Percentiles rank a stretch among this genome's conserved stretches.
phyloP scores from a whole-genome alignment of 192 early-diverging fungal species.

The Bifiguratus adelaidae region DNA sequence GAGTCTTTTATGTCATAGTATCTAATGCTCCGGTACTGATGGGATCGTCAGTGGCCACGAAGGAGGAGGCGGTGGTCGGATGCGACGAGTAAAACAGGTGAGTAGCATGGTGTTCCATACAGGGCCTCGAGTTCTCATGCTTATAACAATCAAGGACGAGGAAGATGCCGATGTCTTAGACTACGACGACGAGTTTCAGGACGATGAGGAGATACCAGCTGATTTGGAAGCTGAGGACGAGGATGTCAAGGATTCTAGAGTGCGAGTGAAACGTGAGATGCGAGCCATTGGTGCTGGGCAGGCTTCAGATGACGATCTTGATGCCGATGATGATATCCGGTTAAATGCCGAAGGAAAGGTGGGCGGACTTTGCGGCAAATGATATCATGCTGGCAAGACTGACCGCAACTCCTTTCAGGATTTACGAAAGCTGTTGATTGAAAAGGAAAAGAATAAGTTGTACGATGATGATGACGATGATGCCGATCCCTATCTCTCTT shows the following conservation, averaged over 20 bases:
- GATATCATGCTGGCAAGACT: constrained; percentile 6
- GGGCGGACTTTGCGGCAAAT: constrained; percentile 1
- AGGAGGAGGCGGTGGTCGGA: constrained; percentile 19
- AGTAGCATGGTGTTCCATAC: no score
- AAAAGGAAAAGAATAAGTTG: constrained; percentile 47
- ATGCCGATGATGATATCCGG: constrained; percentile 22
- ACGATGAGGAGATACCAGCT: constrained; percentile 65
- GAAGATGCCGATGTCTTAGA: constrained; percentile 65
- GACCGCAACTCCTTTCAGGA: constrained; percentile 28
- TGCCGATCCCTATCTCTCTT: constrained; percentile 40
- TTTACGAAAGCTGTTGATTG: constrained; percentile 51
- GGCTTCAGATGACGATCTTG: constrained; percentile 17
- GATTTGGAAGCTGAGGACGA: constrained; percentile 63
- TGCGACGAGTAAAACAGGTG: constrained; percentile 27
- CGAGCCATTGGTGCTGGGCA: constrained; percentile 13
- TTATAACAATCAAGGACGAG: no score
- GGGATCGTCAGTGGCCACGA: constrained; percentile 14
- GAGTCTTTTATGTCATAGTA: constrained; percentile 6
- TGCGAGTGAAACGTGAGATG: constrained; percentile 33
- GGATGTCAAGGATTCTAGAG: constrained; percentile 42
- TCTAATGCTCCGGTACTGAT: neutral
- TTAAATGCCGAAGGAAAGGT: constrained; percentile 25
- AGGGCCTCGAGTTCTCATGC: neutral
- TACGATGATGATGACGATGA: constrained; percentile 56
- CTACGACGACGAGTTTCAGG: constrained; percentile 73